Conservation (phyloP, 768 basidiomycete genomes). For the Mycena galericulata region DNA sequence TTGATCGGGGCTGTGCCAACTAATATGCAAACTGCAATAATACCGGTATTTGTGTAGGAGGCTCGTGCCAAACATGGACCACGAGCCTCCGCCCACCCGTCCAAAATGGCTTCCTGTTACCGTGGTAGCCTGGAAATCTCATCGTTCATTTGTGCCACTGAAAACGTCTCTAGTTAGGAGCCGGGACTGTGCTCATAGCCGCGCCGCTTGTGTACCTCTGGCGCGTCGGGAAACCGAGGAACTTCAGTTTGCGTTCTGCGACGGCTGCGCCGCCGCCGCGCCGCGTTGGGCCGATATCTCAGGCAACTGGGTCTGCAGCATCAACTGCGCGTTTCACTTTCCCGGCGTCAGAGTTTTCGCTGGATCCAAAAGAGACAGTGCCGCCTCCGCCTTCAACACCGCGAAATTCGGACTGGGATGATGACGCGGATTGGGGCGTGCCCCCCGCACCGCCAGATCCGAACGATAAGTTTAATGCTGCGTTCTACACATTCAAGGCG, state of each 20-base stretch:
- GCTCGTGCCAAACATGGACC: constrained; percentile 26
- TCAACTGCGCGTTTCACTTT: constrained; percentile 17
- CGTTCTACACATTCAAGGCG: constrained; percentile 69
- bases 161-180: constrained; percentile 17
- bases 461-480: constrained; percentile 58
- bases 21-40: no score
- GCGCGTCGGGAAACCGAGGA: constrained; percentile 17
- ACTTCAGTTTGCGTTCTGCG: constrained; percentile 11
- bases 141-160: not conserved
- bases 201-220: constrained; percentile 33
- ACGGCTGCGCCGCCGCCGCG: constrained; percentile 29
- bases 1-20: no score
- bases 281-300: constrained; percentile 14
- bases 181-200: constrained; percentile 28
- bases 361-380: not conserved
- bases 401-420: constrained; percentile 29
- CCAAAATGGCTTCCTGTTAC: constrained; percentile 28
- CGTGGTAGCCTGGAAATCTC: constrained; percentile 11
- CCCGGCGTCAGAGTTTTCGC: constrained; percentile 1
- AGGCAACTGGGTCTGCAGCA: not conserved
- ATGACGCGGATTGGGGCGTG: constrained; percentile 34
- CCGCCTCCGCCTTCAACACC: constrained; percentile 4
- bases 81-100: constrained; percentile 19
- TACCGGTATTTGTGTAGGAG: not conserved
- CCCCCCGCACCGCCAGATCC: constrained; percentile 22